These are phyloP conservation scores for Mrakia hoshinonis DNA, from an alignment of 768 basidiomycete species.

Conservation along the genomic window DNA sequence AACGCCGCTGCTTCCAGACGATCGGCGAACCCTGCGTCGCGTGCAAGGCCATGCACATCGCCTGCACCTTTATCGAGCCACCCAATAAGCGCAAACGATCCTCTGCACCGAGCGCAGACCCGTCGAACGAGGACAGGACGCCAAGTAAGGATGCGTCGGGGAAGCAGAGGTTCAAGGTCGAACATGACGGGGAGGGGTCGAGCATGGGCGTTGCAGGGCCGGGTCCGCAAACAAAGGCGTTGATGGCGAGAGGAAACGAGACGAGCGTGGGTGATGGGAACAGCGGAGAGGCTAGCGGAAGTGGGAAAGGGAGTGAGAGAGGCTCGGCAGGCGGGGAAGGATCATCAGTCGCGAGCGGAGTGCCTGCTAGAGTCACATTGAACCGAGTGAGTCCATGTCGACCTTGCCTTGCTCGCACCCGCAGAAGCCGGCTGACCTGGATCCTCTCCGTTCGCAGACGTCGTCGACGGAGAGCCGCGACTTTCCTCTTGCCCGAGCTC, in stretches of 20 bases:
- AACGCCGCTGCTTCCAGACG: slow-evolving; percentile 24
- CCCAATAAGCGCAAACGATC: slow-evolving; percentile 19
- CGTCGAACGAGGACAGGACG: neutral
- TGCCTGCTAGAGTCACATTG: too few species aligned
- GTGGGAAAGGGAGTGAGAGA: too few species aligned
- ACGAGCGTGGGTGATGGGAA: neutral
- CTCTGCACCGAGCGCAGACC: neutral
- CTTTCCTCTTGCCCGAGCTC: neutral
- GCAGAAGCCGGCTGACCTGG: too few species aligned
- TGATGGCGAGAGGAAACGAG: neutral
- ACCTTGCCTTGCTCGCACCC: too few species aligned
- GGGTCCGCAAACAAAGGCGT: neutral
- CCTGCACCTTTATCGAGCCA: slow-evolving; percentile 19
- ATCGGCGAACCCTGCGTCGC: slow-evolving; percentile 22
- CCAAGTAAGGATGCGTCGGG: neutral
- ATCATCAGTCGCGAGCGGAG: neutral
- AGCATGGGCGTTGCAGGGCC: neutral
- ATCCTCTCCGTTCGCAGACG: neutral
- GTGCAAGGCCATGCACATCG: neutral
- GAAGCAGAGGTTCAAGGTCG: neutral
- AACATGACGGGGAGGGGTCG: neutral
- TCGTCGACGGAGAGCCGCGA: neutral
- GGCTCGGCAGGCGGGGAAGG: neutral
- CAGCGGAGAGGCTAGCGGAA: too few species aligned
- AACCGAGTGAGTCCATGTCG: too few species aligned